A percentile compares a stretch with the other conserved stretches of the same genome.
Conservation (phyloP, 75 land plant species). For the Cupressus sempervirens region DNA sequence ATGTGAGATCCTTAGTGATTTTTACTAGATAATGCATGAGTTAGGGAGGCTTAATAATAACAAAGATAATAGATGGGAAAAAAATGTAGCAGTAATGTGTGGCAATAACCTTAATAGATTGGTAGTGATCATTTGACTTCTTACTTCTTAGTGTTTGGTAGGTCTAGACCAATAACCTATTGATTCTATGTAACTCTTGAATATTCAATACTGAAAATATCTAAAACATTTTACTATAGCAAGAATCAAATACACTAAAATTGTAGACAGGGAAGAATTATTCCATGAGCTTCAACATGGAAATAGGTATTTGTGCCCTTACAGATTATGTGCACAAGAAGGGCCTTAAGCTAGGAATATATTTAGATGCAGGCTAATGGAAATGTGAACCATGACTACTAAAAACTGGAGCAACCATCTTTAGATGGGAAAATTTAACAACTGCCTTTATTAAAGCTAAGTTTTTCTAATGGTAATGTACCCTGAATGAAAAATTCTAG, state of each 20-base stretch:
- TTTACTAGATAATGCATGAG: no score
- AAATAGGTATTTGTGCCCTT: constrained; percentile 48
- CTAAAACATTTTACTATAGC: not conserved
- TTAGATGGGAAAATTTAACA: no score
- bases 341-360: constrained; percentile 55
- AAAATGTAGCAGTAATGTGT: no score
- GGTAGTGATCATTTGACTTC: not conserved
- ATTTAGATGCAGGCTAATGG: constrained; percentile 50
- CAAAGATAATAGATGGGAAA: no score
- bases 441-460: no score
- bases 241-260: not conserved
- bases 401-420: no score
- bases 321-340: constrained; percentile 53
- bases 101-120: no score
- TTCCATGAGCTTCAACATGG: constrained; percentile 27
- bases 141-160: not conserved
- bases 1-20: no score
- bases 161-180: not conserved
- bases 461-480: no score
- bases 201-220: constrained; percentile 1
- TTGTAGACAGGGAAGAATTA: constrained; percentile 25
- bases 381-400: no score
- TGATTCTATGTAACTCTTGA: not conserved
- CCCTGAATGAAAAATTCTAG: no score
- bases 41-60: no score